These are phyloP conservation scores for Polytrichum formosum DNA, from an alignment of 225 moss, liverwort and hornwort genomes.

Conservation along the genomic window DNA sequence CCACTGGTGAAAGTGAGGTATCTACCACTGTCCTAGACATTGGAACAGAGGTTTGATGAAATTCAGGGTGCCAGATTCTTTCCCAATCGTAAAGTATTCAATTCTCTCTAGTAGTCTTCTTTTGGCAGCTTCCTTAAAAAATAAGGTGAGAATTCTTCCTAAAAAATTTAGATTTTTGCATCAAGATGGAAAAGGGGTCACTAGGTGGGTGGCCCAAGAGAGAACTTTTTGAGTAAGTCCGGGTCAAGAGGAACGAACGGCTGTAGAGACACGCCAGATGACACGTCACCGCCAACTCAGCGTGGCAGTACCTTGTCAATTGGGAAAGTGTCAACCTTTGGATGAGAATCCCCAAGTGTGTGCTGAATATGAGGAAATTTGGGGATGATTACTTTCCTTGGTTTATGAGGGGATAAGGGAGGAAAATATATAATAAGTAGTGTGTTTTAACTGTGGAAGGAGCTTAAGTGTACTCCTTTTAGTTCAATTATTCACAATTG, in stretches of 20 bases:
- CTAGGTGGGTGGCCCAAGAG: not conserved
- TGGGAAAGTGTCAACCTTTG: not conserved
- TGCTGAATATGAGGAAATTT: not conserved
- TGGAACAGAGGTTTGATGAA: too few species aligned
- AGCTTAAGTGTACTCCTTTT: too few species aligned
- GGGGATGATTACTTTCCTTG: too few species aligned
- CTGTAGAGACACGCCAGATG: not conserved
- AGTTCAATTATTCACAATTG: too few species aligned
- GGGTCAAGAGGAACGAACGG: not conserved
- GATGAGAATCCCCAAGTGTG: slow-evolving; percentile 1
- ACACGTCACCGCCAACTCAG: slow-evolving; percentile 4
- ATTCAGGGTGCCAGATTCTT: too few species aligned
- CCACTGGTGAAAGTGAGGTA: too few species aligned
- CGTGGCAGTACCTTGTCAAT: not conserved
- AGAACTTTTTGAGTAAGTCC: not conserved
- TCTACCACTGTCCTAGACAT: too few species aligned
- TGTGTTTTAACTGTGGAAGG: too few species aligned
- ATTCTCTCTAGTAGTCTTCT: too few species aligned
- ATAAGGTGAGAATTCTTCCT: not conserved
- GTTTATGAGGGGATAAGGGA: too few species aligned
- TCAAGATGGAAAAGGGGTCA: not conserved
- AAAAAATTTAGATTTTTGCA: not conserved
- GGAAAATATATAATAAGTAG: too few species aligned
- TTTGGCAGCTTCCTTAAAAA: not conserved
- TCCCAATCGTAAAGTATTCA: too few species aligned